Evolutionary conservation across 2,329 filamentous ascomycete genomes (phyloP), one percentile per base, ranked within the genome.

Genomic region (Albophoma yamanashiensis): DNA sequence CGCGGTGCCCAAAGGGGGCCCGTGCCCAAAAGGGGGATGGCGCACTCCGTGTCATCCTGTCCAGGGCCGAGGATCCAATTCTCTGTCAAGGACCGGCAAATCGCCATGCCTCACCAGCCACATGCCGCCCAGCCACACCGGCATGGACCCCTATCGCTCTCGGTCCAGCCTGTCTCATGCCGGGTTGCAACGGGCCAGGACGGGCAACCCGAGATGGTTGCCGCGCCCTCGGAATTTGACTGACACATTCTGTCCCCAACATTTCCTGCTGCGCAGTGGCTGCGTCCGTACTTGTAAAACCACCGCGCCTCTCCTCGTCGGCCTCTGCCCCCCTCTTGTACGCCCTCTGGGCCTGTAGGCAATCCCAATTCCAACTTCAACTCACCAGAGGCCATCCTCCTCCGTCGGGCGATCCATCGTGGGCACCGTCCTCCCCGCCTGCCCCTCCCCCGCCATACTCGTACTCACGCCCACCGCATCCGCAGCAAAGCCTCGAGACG

Each of bases 401-500:
- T 6, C 50, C 5, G 31, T 36, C 20, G 50, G 50, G 17, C 50
- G 38, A 22, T 31, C 4, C 3, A 22, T 38, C 50, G 50, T 22
- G 50, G 17, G 14, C 14, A 22, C 22, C 20, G 5, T 22, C 20
- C 36, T 25, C 15, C 20, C 50, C 4, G 50, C 50, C 36, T 55
- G 58, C 58, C 61, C 61, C 61, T 62, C 61, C 61, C 53, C 59
- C 61, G 39, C 61, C 56, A 58, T 45, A 17, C 42, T 17, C 17
- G 3, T 3, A 6, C 15, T 39, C 15, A 17, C 55, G 11, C n/a
- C 27, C 27, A 31, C 27, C 27, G 27, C 31, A n/a, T 22, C 50
- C 4, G 34, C 50, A 22, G 6, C 50, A 38, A 20, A 9, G 31
- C 9, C 31, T 14, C 31, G 50, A 22, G 36, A 5, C 27, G 42